These are phyloP conservation scores for Candida insectorum DNA, from an alignment of 805 yeast genomes.

Conservation along the genomic window DNA sequence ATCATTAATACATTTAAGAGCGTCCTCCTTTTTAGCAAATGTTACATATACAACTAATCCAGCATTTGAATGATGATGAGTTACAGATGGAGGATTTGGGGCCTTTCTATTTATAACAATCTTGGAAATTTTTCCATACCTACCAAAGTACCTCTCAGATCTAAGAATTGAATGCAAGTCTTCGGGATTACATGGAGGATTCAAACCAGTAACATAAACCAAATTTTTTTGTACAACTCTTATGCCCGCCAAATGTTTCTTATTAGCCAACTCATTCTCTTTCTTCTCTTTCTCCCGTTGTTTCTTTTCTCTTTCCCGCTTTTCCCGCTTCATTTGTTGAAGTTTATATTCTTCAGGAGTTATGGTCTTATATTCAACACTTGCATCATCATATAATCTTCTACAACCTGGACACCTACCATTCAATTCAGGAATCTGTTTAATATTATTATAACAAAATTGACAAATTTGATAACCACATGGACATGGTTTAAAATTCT, in stretches of 20 bases:
- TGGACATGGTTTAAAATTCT: slow-evolving; percentile 98
- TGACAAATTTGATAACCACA: slow-evolving; percentile 99
- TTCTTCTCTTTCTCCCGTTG: slow-evolving; percentile 88
- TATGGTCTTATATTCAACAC: slow-evolving; percentile 80
- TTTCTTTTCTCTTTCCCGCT: slow-evolving; percentile 76
- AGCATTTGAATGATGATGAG: slow-evolving; percentile 49
- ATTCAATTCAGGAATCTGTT: slow-evolving; percentile 91
- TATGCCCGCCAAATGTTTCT: slow-evolving; percentile 93
- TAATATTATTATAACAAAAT: slow-evolving; percentile 94
- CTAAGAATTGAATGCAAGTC: slow-evolving; percentile 80
- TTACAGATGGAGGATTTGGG: slow-evolving; percentile 37
- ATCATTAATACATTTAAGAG: slow-evolving; percentile 86
- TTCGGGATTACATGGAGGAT: slow-evolving; percentile 77
- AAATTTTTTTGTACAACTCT: slow-evolving; percentile 97
- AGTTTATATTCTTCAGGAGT: slow-evolving; percentile 83
- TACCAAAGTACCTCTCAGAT: slow-evolving; percentile 95
- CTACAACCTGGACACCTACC: slow-evolving; percentile 99
- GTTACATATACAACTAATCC: slow-evolving; percentile 97
- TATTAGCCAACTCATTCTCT: slow-evolving; percentile 78
- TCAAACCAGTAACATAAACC: slow-evolving; percentile 93
- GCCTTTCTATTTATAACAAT: slow-evolving; percentile 84
- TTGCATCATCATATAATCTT: slow-evolving; percentile 87
- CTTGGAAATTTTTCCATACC: slow-evolving; percentile 92
- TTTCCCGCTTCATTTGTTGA: slow-evolving; percentile 77
- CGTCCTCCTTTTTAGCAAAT: slow-evolving; percentile 90